Percentiles rank a stretch among this genome's conserved stretches.
Evolutionary conservation across 1,139 yeast species (phyloP).

Genomic region (Debaryomyces robertsiae): DNA sequence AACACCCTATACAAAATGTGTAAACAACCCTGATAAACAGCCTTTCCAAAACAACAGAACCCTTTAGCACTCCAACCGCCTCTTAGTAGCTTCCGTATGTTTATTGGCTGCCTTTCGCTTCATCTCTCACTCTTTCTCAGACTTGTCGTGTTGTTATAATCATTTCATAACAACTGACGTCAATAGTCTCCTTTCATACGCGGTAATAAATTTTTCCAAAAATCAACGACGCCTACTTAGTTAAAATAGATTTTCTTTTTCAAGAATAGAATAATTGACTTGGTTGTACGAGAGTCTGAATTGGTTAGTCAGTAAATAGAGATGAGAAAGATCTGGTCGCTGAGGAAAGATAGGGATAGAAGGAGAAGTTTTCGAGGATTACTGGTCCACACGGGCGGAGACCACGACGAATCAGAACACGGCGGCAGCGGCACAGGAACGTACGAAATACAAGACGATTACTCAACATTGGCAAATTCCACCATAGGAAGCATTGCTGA

Average conservation of each 20-base stretch:
- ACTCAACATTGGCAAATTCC: constrained; percentile 13
- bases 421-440: constrained; percentile 2
- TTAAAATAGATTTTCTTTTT: constrained; percentile 3
- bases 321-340: constrained; percentile 37
- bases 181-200: constrained; percentile 9
- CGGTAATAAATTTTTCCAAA: constrained; percentile 8
- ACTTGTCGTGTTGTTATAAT: too few species aligned
- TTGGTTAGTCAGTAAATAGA: constrained; percentile 5
- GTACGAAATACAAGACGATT: constrained; percentile 9
- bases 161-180: not conserved
- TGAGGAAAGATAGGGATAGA: constrained; percentile 33
- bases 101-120: too few species aligned
- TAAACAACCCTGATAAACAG: too few species aligned
- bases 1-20: too few species aligned
- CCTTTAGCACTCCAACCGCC: too few species aligned
- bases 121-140: too few species aligned
- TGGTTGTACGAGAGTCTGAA: not conserved
- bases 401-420: constrained; percentile 5
- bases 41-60: too few species aligned
- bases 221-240: constrained; percentile 4
- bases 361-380: constrained; percentile 26
- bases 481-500: constrained; percentile 15
- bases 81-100: too few species aligned
- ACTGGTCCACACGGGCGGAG: constrained; percentile 4
- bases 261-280: constrained; percentile 1